phyloP scores from a whole-genome alignment of 768 basidiomycete genomes.

The Boletales sp. region DNA sequence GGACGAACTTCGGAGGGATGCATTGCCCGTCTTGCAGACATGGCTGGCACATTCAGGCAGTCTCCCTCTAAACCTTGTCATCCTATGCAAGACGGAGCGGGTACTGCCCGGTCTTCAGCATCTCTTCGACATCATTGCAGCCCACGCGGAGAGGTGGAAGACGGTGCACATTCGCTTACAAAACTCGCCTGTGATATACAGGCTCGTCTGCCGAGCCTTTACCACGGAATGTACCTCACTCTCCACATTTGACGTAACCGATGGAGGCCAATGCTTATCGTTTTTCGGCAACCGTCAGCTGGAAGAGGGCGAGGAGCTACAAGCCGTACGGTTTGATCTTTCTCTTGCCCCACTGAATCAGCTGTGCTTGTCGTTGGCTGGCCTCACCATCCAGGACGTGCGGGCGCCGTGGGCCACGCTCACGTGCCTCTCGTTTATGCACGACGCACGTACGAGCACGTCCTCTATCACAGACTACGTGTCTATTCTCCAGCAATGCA shows the following conservation, averaged over 20 bases:
- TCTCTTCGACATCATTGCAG: constrained; percentile 15
- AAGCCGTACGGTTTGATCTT: constrained; percentile 13
- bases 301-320: not conserved
- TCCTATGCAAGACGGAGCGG: constrained; percentile 20
- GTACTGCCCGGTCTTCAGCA: constrained; percentile 18
- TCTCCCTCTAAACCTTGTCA: constrained; percentile 17
- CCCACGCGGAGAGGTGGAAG: constrained; percentile 17
- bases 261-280: constrained; percentile 13
- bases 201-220: constrained; percentile 8
- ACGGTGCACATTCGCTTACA: constrained; percentile 18
- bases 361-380: constrained; percentile 18
- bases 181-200: constrained; percentile 15
- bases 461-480: constrained; percentile 20
- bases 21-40: constrained; percentile 13
- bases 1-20: constrained; percentile 16
- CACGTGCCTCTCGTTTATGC: constrained; percentile 23
- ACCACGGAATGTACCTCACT: constrained; percentile 11
- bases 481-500: constrained; percentile 17
- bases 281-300: constrained; percentile 1
- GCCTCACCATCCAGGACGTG: constrained; percentile 16
- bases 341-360: constrained; percentile 10
- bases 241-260: constrained; percentile 17
- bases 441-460: constrained; percentile 17
- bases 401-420: constrained; percentile 15
- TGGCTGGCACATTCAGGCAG: constrained; percentile 22